phyloP scores from a whole-genome alignment of 2,329 filamentous ascomycete species.

The Plectosphaerella plurivora region DNA sequence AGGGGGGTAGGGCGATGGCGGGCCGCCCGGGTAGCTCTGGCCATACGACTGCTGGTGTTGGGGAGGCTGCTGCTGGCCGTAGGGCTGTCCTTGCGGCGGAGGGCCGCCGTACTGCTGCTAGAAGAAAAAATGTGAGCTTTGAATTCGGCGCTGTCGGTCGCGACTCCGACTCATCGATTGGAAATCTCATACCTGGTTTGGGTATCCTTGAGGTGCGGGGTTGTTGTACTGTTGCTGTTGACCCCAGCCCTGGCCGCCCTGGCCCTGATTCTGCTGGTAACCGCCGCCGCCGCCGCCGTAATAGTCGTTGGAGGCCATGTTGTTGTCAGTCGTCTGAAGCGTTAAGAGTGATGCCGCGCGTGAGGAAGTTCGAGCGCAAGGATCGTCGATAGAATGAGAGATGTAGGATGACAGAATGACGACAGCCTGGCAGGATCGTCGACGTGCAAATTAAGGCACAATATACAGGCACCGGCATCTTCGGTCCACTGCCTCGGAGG shows the following conservation, averaged over 20 bases:
- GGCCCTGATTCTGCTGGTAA: conserved; percentile 9
- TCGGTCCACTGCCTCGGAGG: not conserved
- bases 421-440: too few species aligned
- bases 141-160: too few species aligned
- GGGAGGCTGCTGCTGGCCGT: not conserved
- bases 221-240: conserved; percentile 18
- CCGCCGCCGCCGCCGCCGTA: conserved; percentile 24
- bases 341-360: too few species aligned
- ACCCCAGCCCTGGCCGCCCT: conserved; percentile 14
- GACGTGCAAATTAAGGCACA: too few species aligned
- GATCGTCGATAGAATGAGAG: too few species aligned
- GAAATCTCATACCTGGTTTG: conserved; percentile 18
- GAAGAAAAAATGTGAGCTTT: not conserved
- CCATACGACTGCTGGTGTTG: conserved; percentile 11
- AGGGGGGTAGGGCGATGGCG: conserved; percentile 15
- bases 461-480: not conserved
- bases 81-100: conserved; percentile 4
- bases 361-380: too few species aligned
- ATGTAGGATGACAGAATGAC: too few species aligned
- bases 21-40: conserved; percentile 1
- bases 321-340: not conserved
- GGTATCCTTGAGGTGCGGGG: conserved; percentile 15
- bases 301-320: conserved; percentile 33
- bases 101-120: conserved; percentile 8
- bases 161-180: not conserved